Evolutionary conservation across 192 early-diverging fungal species (phyloP).

Genomic region (Lunasporangiospora selenospora): DNA sequence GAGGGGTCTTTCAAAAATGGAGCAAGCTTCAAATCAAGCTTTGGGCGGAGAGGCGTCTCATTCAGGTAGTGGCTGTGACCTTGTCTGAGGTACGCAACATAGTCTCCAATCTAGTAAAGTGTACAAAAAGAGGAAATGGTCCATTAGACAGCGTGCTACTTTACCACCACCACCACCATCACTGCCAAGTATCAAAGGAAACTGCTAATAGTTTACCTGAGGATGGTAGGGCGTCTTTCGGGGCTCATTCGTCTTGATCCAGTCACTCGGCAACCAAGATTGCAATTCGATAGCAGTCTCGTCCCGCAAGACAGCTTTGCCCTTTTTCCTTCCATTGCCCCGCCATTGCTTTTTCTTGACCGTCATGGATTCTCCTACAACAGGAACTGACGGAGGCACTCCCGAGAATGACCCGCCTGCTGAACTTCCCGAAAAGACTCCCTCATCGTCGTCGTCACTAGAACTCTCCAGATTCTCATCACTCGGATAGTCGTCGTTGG

Average conservation of each 20-base stretch:
- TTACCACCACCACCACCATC: no score
- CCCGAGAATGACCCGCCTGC: conserved; percentile 35
- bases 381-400: neutral
- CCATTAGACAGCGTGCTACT: conserved; percentile 63
- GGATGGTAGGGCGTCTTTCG: conserved; percentile 45
- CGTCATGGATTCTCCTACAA: neutral
- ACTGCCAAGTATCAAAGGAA: no score
- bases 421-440: conserved; percentile 44
- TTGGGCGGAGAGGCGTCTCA: conserved; percentile 41
- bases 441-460: conserved; percentile 36
- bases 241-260: conserved; percentile 40
- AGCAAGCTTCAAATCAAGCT: conserved; percentile 26
- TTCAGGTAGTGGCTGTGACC: conserved; percentile 43
- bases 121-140: conserved; percentile 66
- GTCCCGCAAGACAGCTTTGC: conserved; percentile 36
- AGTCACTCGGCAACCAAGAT: conserved; percentile 28
- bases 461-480: conserved; percentile 29
- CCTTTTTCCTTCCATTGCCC: conserved; percentile 45
- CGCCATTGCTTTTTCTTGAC: conserved; percentile 32
- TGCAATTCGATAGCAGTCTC: conserved; percentile 18
- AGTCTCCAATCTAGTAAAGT: conserved; percentile 40
- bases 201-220: conserved; percentile 17
- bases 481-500: conserved; percentile 42
- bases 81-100: conserved; percentile 47
- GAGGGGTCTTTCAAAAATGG: conserved; percentile 30